Evolutionary conservation across 2,329 filamentous ascomycete species (phyloP), one percentile per base, ranked within the genome.

Genomic region (Aspergillus versicolor): DNA sequence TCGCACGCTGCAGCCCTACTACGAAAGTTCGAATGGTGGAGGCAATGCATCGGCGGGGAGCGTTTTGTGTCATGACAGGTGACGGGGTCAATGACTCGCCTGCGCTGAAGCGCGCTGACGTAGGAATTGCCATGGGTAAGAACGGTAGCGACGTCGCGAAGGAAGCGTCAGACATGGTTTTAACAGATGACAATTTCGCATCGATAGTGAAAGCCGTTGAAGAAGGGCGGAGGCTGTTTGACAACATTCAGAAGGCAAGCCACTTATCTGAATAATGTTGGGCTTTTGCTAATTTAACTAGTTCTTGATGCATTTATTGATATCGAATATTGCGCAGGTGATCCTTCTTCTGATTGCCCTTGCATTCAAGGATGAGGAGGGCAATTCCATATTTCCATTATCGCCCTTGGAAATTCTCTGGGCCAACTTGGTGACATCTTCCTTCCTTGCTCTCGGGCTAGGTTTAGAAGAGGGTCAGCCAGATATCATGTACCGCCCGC

Each of bases 351-450:
- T 96, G 37, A 86, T 90, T 22, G 91, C 91, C 44, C 84, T 96
- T 3, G 88, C 82, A 0, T 95, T 96, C 78, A 88, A 91, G 65
- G 92, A 96, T 69, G 56, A 72, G 1, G 77, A 82, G 5, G 82
- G 83, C 2, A 81, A 88, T 57, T 94, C 91, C 0, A 90, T 95
- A 9, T 96, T 95, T 71, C 91, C 91, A 3, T 83, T 96, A 32
- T 88, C 89, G 1, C 91, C 91, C 2, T 82, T 96, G 13, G 88
- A 96, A 65, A 93, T 96, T 58, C 82, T 96, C 56, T 96, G 91
- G 91, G 90, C 95, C 70, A 96, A 95, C 73, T 90, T 96, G 83
- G 83, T 94, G 46, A 96, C 92, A 0, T 93, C 89, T 22, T 90
- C 88, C 21, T 88, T 94, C 73, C 89, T 91, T 1, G 92, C 91